Conservation (phyloP, 1,284 basidiomycete genomes). For the Fistulinella cinereoalba region DNA sequence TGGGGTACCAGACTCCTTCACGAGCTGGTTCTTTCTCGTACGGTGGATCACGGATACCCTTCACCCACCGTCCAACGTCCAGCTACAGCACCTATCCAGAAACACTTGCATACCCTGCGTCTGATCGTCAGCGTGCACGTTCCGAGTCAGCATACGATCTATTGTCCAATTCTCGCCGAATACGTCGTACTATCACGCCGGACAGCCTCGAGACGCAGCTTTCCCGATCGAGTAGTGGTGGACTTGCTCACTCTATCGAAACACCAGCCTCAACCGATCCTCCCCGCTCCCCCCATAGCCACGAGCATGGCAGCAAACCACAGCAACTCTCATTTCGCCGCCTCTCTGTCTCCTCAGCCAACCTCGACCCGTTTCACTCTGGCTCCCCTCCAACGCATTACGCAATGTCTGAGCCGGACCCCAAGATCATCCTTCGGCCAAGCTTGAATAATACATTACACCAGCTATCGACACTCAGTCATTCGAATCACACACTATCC, state of each 20-base stretch:
- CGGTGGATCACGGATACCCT: conserved; percentile 13
- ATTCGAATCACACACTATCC: conserved; percentile 87
- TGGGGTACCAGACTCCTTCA: conserved; percentile 54
- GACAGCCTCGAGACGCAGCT: conserved; percentile 44
- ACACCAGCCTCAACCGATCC: conserved; percentile 34
- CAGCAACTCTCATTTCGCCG: conserved; percentile 36
- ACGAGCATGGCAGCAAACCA: conserved; percentile 27
- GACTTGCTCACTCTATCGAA: conserved; percentile 30
- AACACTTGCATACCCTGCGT: conserved; percentile 6
- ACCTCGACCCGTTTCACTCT: conserved; percentile 34
- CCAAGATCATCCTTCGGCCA: conserved; percentile 70
- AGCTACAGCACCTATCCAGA: conserved; percentile 34
- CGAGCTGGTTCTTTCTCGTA: conserved; percentile 9
- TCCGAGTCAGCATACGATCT: conserved; percentile 20
- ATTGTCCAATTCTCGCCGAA: conserved; percentile 7
- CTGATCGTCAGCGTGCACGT: conserved; percentile 9
- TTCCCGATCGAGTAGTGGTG: conserved; percentile 38
- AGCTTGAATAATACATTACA: conserved; percentile 70
- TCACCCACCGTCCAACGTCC: conserved; percentile 15
- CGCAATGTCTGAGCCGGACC: conserved; percentile 37
- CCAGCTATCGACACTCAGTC: conserved; percentile 78
- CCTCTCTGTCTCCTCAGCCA: conserved; percentile 43
- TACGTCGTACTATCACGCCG: conserved; percentile 36
- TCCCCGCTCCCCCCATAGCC: conserved; percentile 15
- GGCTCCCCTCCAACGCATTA: conserved; percentile 41